These are phyloP conservation scores for Gossypium stocksii DNA, from an alignment of 345 rosid genomes.

Conservation along the genomic window DNA sequence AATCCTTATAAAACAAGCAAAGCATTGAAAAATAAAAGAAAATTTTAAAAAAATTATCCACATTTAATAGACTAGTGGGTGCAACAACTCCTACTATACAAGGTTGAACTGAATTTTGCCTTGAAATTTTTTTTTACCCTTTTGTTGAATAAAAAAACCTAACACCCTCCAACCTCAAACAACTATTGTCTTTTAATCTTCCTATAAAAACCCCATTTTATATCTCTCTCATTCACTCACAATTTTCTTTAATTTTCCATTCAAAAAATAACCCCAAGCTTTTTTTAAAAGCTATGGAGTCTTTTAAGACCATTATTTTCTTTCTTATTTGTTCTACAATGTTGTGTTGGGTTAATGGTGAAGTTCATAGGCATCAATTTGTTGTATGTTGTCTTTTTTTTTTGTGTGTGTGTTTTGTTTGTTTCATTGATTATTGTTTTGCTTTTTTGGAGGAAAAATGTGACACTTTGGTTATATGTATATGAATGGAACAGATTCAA, in stretches of 20 bases:
- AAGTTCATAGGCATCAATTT: constrained; percentile 60
- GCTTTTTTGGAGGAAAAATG: neutral
- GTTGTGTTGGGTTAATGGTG: constrained; percentile 35
- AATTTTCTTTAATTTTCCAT: neutral
- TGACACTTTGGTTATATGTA: neutral
- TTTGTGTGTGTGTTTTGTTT: neutral
- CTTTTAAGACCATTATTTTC: constrained; percentile 19
- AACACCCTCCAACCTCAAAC: constrained; percentile 56
- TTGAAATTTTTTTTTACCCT: neutral
- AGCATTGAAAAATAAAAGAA: constrained; percentile 16
- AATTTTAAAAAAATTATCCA: constrained; percentile 5
- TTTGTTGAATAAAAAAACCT: constrained; percentile 46
- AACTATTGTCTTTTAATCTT: constrained; percentile 17
- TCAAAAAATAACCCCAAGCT: neutral
- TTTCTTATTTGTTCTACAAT: constrained; percentile 33
- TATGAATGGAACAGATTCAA: constrained; percentile 46
- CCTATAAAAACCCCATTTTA: constrained; percentile 26
- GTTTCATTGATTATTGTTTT: neutral
- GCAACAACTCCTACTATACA: constrained; percentile 40
- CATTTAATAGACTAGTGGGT: constrained; percentile 45
- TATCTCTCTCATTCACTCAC: constrained; percentile 9
- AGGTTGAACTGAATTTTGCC: constrained; percentile 34
- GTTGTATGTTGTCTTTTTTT: constrained; percentile 42
- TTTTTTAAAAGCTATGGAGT: constrained; percentile 12
- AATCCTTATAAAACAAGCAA: constrained; percentile 45